Percentiles rank a stretch among this genome's conserved stretches.
Evolutionary conservation across 1,284 basidiomycete species (phyloP).

Genomic region (Wallemia mellicola): DNA sequence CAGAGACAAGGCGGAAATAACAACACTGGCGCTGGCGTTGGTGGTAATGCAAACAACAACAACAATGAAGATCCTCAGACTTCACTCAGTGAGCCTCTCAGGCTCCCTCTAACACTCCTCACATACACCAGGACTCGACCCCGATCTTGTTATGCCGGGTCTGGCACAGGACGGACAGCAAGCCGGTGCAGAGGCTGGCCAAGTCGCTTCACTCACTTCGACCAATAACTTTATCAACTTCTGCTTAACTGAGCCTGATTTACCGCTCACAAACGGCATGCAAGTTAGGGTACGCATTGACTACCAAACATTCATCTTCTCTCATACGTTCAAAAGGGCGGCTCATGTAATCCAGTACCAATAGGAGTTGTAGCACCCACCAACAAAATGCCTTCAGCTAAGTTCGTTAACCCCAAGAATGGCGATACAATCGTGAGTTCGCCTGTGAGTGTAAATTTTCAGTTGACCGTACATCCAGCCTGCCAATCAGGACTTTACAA

Average conservation of each 20-base stretch:
- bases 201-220: slow-evolving; percentile 12
- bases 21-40: neutral
- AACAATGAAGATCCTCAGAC: neutral
- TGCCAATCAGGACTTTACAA: slow-evolving; percentile 26
- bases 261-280: slow-evolving; percentile 14
- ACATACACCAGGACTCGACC: neutral
- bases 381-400: slow-evolving; percentile 20
- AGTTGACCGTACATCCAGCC: slow-evolving; percentile 5
- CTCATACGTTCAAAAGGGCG: slow-evolving; percentile 12
- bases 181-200: slow-evolving; percentile 8
- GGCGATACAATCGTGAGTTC: slow-evolving; percentile 18
- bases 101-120: neutral
- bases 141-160: neutral
- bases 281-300: slow-evolving; percentile 15
- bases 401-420: slow-evolving; percentile 28
- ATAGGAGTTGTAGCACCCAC: slow-evolving; percentile 23
- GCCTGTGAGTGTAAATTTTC: neutral
- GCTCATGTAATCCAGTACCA: slow-evolving; percentile 32
- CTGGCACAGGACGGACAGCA: neutral
- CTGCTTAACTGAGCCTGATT: slow-evolving; percentile 7
- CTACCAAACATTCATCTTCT: slow-evolving; percentile 9
- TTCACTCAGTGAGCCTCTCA: neutral
- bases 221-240: slow-evolving; percentile 15
- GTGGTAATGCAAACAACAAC: neutral
- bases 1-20: neutral